Base-by-base conservation (phyloP, 345 rosid species). In the Cardamine occulta region DNA sequence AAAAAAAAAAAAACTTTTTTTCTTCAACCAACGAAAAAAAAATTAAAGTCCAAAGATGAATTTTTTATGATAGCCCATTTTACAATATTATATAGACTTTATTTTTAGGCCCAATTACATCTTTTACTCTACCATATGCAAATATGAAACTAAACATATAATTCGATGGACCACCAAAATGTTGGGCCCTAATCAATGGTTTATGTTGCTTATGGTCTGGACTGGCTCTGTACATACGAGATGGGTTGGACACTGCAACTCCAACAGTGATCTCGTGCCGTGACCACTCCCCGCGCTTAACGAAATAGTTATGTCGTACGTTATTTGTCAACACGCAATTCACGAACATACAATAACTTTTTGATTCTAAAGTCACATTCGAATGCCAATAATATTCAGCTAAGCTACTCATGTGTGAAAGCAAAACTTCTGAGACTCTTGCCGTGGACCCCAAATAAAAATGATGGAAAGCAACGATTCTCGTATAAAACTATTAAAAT, bases 351-450 rank as follows among this genome's bases (percentile, higher is more conserved):
- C 51, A 65, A 4, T 26, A 32, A 32, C 29, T n/a, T 44, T 73
- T 29, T 12, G 0, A 44, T 66, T 17, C 17, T 66, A 58, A 73
- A 42, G 72, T 65, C 65, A 37, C 28, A 54, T 56, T 34, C 51
- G 2, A 47, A 57, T 55, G 66, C 23, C 66, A 23, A 23, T 32
- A 32, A 44, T 10, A n/a, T 57, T 66, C 72, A 66, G 52, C 64
- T 64, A 56, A 66, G 52, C 64, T 64, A 56, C 28, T 66, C 66
- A 56, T 40, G 73, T 74, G 68, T 67, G 79, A 67, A 66, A 58
- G 26, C 61, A 56, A 35, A 58, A 3, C 42, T 56, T 57, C 19
- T 17, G 7, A 57, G 42, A 66, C 73, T 48, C 58, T 49, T 57
- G n/a, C 13, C 24, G 4, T 48, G 73, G 44, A 34, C 79, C 60